Conservation (phyloP, 331 rosid genomes). For the Quercus lobata region DNA sequence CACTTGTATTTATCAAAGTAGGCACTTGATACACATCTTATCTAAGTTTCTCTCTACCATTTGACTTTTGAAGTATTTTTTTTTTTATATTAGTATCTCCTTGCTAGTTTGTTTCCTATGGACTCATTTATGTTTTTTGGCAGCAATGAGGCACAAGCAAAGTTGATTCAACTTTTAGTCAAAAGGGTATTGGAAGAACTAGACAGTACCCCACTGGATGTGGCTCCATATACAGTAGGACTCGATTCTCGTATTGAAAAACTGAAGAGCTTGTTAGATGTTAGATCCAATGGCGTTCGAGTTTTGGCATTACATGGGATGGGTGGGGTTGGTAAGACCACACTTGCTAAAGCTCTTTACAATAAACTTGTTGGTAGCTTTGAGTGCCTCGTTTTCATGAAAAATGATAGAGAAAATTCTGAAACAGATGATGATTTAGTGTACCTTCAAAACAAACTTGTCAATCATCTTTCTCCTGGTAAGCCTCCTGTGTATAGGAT, state of each 20-base stretch:
- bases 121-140: not conserved
- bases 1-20: too few relatives aligned
- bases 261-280: conserved; percentile 15
- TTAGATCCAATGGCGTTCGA: conserved; percentile 27
- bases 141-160: conserved; percentile 11
- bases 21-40: too few relatives aligned
- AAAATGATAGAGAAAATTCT: conserved; percentile 42
- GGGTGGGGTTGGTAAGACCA: conserved; percentile 74
- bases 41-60: too few relatives aligned
- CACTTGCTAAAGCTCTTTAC: conserved; percentile 56
- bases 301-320: conserved; percentile 56
- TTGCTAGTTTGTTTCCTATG: too few relatives aligned
- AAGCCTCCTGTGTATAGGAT: not conserved
- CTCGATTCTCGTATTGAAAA: conserved; percentile 32
- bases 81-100: too few relatives aligned
- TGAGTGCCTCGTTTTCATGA: conserved; percentile 36
- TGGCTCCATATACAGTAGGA: conserved; percentile 46
- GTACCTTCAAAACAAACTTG: conserved; percentile 29
- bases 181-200: conserved; percentile 37
- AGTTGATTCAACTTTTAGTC: conserved; percentile 30
- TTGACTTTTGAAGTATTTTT: too few relatives aligned
- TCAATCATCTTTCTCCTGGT: conserved; percentile 9
- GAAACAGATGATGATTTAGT: conserved; percentile 26
- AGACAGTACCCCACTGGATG: conserved; percentile 40
- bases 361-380: conserved; percentile 37